Base-by-base conservation (phyloP, 257 asterid species). In the Plectranthus barbatus region DNA sequence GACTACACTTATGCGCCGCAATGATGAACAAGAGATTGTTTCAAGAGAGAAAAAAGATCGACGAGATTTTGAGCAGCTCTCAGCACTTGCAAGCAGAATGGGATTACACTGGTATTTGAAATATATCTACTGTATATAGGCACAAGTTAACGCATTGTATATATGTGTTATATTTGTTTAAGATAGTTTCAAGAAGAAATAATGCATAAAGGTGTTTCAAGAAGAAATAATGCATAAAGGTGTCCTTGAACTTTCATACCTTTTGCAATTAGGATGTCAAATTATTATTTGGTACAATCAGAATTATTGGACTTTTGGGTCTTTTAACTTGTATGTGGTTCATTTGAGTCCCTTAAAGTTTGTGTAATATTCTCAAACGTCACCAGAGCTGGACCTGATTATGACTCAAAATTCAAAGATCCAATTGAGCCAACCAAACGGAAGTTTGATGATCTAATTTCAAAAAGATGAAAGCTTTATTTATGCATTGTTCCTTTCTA, bases 41-140 rank as follows among this genome's bases (percentile, higher is more conserved):
- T 82, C 98, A 9, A 76, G 75, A 74, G 95, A 91, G 54, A 88
- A 72, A 69, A 91, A 84, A 75, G 96, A 91, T 56, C 74, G 98
- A 15, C 96, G 94, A 10, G 96, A 88, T 73, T 91, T 86, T 74
- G 87, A 81, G 72, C 95, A 84, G 67, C 86, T 91, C 76, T 84
- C 96, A 15, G 80, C 72, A 12, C 77, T 88, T 69, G 92, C 96
- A 55, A 58, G 79, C 60, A 83, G 84, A 71, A 88, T 91, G 96
- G 98, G 85, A 54, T 77, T 91, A 77, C 72, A 91, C 73, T 73
- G 95, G 98, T 83, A 72, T 56, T 50, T 59, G 63, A 62, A 56
- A n/a, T 56, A 64, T 70, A 48, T 41, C 48, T 47, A 49, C 8
- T 46, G 20, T 50, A 42, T 58, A 23, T 14, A 9, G 10, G 6